These are phyloP conservation scores for Tranzscheliella williamsii DNA, from an alignment of 1,284 basidiomycete genomes.

Conservation along the genomic window DNA sequence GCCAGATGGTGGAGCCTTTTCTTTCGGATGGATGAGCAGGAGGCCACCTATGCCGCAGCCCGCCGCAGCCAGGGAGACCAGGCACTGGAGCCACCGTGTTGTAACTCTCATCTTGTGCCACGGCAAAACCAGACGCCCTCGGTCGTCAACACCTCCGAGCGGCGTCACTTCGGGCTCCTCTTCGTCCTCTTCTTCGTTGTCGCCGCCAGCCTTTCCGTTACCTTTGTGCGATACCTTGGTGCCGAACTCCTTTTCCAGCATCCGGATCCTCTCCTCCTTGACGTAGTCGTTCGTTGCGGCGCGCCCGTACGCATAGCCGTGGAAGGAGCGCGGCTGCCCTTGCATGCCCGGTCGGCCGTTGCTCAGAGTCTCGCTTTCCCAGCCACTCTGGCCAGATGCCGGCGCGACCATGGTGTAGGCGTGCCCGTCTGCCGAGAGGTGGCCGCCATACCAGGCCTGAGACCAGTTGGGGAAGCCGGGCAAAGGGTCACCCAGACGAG, in stretches of 20 bases:
- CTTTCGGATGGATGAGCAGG: slow-evolving; percentile 31
- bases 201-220: slow-evolving; percentile 9
- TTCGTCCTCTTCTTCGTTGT: slow-evolving; percentile 24
- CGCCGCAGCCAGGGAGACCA: slow-evolving; percentile 29
- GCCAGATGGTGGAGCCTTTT: slow-evolving; percentile 20
- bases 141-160: slow-evolving; percentile 27
- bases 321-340: slow-evolving; percentile 1
- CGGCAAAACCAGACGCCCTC: slow-evolving; percentile 29
- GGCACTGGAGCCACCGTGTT: slow-evolving; percentile 26
- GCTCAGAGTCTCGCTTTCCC: slow-evolving; percentile 49
- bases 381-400: slow-evolving; percentile 39
- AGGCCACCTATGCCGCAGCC: slow-evolving; percentile 38
- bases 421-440: slow-evolving; percentile 50
- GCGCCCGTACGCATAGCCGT: slow-evolving; percentile 10
- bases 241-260: slow-evolving; percentile 53
- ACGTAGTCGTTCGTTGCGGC: slow-evolving; percentile 19
- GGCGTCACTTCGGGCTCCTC: slow-evolving; percentile 16
- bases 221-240: slow-evolving; percentile 31
- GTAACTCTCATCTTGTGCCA: slow-evolving; percentile 20
- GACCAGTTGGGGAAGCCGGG: slow-evolving; percentile 45
- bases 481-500: slow-evolving; percentile 26
- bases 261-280: slow-evolving; percentile 50
- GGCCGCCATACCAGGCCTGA: slow-evolving; percentile 49
- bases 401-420: slow-evolving; percentile 49
- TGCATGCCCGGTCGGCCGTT: slow-evolving; percentile 4